Percentiles rank a stretch among this genome's conserved stretches.
Evolutionary conservation across 1,139 yeast species (phyloP).

Genomic region (Blastobotrys malaysiensis): DNA sequence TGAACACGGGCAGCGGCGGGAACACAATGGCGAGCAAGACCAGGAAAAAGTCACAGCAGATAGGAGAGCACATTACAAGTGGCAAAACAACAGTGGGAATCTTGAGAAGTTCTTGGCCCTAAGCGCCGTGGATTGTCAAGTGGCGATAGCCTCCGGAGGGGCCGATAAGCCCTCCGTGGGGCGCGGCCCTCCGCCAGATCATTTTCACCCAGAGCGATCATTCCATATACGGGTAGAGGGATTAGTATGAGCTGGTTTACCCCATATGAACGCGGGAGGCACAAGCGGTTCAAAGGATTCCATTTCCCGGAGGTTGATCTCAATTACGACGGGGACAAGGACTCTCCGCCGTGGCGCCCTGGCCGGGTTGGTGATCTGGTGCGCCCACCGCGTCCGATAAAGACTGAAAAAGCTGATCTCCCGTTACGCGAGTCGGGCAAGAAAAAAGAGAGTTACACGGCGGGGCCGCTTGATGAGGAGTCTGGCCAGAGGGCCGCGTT

Average conservation of each 20-base stretch:
- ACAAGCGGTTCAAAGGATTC: background rate
- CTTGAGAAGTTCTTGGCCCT: no score
- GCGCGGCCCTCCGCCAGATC: background rate
- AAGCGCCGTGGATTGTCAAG: background rate
- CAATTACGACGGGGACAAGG: constrained; percentile 8
- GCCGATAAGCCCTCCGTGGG: background rate
- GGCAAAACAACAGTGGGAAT: background rate
- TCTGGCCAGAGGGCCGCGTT: constrained; percentile 43
- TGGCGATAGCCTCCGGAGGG: background rate
- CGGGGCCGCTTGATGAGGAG: constrained; percentile 33
- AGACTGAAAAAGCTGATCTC: background rate
- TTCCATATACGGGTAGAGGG: no score
- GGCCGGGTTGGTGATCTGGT: background rate
- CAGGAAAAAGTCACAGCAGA: constrained; percentile 58
- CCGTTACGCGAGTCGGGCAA: background rate
- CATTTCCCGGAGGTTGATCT: background rate
- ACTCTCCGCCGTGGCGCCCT: background rate
- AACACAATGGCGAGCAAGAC: constrained; percentile 73
- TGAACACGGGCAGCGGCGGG: constrained; percentile 78
- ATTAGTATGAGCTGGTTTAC: background rate
- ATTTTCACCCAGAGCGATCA: background rate
- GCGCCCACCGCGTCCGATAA: background rate
- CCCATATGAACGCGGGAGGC: background rate
- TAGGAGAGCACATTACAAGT: constrained; percentile 12
- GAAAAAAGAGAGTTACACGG: constrained; percentile 9